These are phyloP conservation scores for Acer negundo DNA, from an alignment of 345 rosid species.

Conservation along the genomic window DNA sequence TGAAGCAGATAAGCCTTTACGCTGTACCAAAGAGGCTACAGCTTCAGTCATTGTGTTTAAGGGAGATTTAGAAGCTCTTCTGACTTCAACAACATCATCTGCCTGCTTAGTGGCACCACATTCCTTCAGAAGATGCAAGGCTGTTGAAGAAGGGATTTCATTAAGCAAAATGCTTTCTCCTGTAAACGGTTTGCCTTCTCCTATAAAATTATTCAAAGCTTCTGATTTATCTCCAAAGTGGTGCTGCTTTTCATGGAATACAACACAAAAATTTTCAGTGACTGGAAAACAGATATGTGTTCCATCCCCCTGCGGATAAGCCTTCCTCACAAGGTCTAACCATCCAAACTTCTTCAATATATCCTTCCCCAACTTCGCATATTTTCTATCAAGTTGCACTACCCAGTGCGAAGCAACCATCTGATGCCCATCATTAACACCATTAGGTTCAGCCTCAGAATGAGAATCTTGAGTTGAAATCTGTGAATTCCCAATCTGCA, in stretches of 20 bases:
- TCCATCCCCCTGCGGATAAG: constrained; percentile 48
- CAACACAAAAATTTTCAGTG: constrained; percentile 53
- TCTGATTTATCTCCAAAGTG: constrained; percentile 26
- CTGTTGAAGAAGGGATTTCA: constrained; percentile 50
- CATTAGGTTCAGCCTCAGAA: constrained; percentile 23
- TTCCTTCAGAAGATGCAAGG: constrained; percentile 62
- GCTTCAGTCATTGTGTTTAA: constrained; percentile 61
- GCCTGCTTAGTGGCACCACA: constrained; percentile 50
- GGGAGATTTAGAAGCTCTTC: constrained; percentile 62
- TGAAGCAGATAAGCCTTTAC: constrained; percentile 50
- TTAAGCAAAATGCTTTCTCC: constrained; percentile 34
- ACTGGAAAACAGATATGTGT: constrained; percentile 75
- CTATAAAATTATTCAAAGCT: constrained; percentile 29
- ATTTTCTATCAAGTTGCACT: constrained; percentile 58
- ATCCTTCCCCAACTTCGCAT: constrained; percentile 83
- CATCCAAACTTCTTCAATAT: constrained; percentile 80
- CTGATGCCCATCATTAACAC: constrained; percentile 18
- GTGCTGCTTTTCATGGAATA: constrained; percentile 43
- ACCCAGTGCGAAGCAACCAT: constrained; percentile 37
- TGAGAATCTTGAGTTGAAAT: constrained; percentile 27
- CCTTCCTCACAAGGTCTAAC: constrained; percentile 85
- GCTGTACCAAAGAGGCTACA: constrained; percentile 47
- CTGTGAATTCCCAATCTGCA: constrained; percentile 27
- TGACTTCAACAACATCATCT: constrained; percentile 55
- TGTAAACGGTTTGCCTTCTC: constrained; percentile 25